A percentile compares a stretch with the other conserved stretches of the same genome.
Evolutionary conservation across 805 yeast genomes (phyloP).

Genomic region (Candida montana): DNA sequence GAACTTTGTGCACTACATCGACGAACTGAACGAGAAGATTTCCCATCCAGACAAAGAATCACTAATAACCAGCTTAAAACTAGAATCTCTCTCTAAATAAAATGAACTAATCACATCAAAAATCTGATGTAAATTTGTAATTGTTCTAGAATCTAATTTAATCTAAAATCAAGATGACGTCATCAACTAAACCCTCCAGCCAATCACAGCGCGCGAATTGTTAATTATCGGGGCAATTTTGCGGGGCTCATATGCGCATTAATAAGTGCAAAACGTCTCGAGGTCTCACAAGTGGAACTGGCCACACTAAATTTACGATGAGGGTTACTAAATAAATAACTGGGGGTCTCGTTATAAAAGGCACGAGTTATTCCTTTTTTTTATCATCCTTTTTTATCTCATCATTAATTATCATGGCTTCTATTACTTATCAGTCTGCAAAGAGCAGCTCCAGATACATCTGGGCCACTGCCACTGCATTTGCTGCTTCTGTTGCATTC

Average conservation of each 20-base stretch:
- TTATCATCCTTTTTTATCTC: neutral
- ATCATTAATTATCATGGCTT: constrained; percentile 3
- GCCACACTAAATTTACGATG: neutral
- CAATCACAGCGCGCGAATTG: constrained; percentile 7
- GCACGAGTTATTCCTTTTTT: neutral
- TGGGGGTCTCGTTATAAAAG: too few relatives aligned
- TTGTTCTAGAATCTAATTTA: too few relatives aligned
- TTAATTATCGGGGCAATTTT: neutral
- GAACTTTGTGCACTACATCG: constrained; percentile 22
- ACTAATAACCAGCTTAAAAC: neutral
- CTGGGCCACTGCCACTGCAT: constrained; percentile 3
- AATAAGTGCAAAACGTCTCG: neutral
- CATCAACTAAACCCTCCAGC: neutral
- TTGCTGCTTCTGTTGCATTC: constrained; percentile 3
- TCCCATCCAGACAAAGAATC: neutral
- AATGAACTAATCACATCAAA: too few relatives aligned
- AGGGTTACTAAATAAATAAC: too few relatives aligned
- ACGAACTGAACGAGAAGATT: constrained; percentile 13
- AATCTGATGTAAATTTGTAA: too few relatives aligned
- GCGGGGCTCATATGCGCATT: neutral
- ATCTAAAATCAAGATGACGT: too few relatives aligned
- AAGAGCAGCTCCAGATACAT: constrained; percentile 2
- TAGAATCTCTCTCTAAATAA: neutral
- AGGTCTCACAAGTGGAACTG: neutral
- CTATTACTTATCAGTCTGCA: constrained; percentile 4